A percentile compares a stretch with the other conserved stretches of the same genome.
phyloP scores from a whole-genome alignment of 208 protist genomes.

The Wallacemonas rigidus region DNA sequence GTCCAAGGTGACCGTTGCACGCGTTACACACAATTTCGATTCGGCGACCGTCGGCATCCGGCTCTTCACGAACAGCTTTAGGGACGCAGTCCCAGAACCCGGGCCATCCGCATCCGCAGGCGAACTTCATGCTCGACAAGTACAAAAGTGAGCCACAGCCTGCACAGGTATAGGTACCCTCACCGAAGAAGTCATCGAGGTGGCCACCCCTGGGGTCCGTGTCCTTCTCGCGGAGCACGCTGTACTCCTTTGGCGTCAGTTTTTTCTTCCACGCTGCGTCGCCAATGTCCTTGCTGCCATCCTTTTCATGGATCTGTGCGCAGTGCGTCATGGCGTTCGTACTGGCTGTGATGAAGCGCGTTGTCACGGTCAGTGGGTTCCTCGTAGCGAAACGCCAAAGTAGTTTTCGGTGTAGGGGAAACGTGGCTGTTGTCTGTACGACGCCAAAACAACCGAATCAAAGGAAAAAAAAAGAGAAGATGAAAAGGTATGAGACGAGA shows the following conservation, averaged over 20 bases:
- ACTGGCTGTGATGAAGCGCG: neutral
- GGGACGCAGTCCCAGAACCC: slow-evolving; percentile 87
- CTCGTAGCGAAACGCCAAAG: neutral
- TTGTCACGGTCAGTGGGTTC: neutral
- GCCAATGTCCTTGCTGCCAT: slow-evolving; percentile 71
- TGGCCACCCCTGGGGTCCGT: slow-evolving; percentile 69
- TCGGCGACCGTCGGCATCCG: slow-evolving; percentile 71
- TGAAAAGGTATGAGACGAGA: neutral
- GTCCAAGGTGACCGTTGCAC: slow-evolving; percentile 93
- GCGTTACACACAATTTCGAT: slow-evolving; percentile 92
- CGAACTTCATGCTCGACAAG: slow-evolving; percentile 86
- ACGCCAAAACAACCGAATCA: neutral
- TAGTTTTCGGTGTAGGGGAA: neutral
- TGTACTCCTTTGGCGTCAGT: slow-evolving; percentile 59
- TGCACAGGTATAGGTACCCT: slow-evolving; percentile 77
- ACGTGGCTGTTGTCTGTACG: neutral
- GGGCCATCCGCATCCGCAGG: slow-evolving; percentile 88
- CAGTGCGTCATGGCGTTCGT: slow-evolving; percentile 58
- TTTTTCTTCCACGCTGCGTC: slow-evolving; percentile 59
- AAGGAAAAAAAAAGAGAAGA: neutral
- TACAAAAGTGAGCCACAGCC: slow-evolving; percentile 85
- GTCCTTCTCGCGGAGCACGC: slow-evolving; percentile 76
- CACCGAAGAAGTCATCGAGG: slow-evolving; percentile 68
- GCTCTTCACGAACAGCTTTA: slow-evolving; percentile 70
- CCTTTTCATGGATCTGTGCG: slow-evolving; percentile 37